These are phyloP conservation scores for Thermomyces lanuginosus DNA, from an alignment of 2,329 filamentous ascomycete species.

Conservation along the genomic window DNA sequence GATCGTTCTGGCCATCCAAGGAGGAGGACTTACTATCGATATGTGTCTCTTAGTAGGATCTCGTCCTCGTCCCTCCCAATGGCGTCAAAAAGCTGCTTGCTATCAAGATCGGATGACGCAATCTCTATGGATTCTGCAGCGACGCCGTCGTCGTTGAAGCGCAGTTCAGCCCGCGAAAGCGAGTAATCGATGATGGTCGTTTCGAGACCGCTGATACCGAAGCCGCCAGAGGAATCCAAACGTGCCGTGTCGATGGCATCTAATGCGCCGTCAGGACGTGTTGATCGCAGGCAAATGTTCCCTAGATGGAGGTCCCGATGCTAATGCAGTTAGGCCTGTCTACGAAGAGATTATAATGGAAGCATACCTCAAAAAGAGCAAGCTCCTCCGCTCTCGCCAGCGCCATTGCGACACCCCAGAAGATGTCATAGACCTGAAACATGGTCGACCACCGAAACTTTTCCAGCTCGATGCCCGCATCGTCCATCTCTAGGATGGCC, in stretches of 20 bases:
- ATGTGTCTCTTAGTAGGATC: constrained; percentile 24
- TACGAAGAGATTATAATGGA: neutral
- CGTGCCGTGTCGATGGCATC: constrained; percentile 16
- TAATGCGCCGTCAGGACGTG: constrained; percentile 15
- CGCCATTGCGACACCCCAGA: constrained; percentile 49
- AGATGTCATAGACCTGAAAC: constrained; percentile 44
- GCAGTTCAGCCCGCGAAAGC: constrained; percentile 43
- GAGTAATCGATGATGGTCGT: constrained; percentile 55
- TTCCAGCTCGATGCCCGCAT: constrained; percentile 44
- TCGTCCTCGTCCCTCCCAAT: constrained; percentile 28
- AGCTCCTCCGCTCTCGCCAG: constrained; percentile 45
- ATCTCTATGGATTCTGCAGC: constrained; percentile 14
- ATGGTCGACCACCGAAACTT: constrained; percentile 26
- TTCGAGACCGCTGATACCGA: constrained; percentile 40
- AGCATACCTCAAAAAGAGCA: constrained; percentile 39
- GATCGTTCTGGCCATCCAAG: neutral
- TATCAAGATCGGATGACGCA: constrained; percentile 27
- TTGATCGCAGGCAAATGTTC: constrained; percentile 44
- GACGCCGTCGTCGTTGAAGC: constrained; percentile 13
- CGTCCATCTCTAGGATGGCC: constrained; percentile 50
- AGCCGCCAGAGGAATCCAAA: constrained; percentile 21
- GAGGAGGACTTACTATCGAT: constrained; percentile 21
- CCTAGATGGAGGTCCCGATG: constrained; percentile 51
- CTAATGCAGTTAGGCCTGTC: constrained; percentile 9
- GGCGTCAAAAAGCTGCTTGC: constrained; percentile 28